Evolutionary conservation across 352 stramenopile genomes (phyloP), one percentile per base, ranked within the genome.

Genomic region (Phytopythium aichiense): DNA sequence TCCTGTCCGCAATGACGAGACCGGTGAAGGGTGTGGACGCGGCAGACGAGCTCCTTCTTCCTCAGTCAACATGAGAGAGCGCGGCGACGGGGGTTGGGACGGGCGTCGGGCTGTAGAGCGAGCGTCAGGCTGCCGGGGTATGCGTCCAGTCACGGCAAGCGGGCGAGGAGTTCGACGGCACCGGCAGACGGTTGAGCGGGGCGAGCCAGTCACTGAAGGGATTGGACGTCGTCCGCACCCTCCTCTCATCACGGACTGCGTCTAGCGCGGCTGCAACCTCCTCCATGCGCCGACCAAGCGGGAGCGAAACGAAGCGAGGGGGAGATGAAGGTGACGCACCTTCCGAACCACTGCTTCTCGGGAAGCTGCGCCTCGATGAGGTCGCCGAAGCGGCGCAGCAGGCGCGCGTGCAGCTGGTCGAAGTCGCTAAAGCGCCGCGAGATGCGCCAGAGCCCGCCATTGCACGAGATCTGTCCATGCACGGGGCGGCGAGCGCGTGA

Each of bases 331-430:
- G 12, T 25, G 37, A 22, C 76, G 43, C 68, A 94, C 85, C 85
- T 74, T 20, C 85, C 85, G 68, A 94, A 94, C 85, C 85, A 94
- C 73, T 94, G 85, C 70, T 94, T 94, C 60, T 94, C 85, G 1
- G 85, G 85, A 65, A 94, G 63, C 40, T 71, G 65, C 11, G 62
- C 78, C 28, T 90, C 79, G 33, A 94, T 85, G 57, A 89, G 78
- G 62, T 88, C 79, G 16, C 81, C 83, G 53, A 92, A 92, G 56
- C 69, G 72, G 55, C 81, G 81, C 62, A 81, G 63, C n/a, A 94
- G 76, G 16, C 79, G 79, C 68, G 77, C 77, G 57, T 94, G 85
- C 22, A 94, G 81, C 70, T 94, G 85, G 57, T 94, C 85, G 71
- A 94, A 94, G 76, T 94, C 85, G 61, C 85, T 94, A 62, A 92